Conservation (phyloP, 257 asterid genomes). For the Solanum stenotomum region DNA sequence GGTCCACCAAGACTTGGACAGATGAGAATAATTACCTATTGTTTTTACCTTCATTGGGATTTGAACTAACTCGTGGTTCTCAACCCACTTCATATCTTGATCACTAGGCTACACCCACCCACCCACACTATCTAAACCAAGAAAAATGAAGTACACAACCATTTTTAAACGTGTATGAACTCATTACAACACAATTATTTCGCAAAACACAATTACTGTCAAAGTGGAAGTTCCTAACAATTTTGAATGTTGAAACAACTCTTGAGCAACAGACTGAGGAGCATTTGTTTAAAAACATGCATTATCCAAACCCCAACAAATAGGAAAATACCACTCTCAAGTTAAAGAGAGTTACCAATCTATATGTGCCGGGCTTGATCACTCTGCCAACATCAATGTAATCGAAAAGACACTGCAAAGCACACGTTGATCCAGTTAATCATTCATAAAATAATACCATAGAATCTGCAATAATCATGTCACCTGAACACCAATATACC, state of each 20-base stretch:
- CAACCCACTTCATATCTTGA: not conserved
- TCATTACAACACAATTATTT: not conserved
- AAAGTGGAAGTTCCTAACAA: not conserved
- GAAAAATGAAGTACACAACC: not conserved
- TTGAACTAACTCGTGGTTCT: not conserved
- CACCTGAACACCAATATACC: constrained; percentile 29
- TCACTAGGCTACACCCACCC: not conserved
- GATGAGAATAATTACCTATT: not conserved
- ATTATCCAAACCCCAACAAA: not conserved
- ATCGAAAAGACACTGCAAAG: constrained; percentile 66
- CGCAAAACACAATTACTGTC: not conserved
- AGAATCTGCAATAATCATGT: not conserved
- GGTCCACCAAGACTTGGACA: not conserved
- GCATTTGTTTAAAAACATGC: not conserved
- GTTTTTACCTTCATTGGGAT: not conserved
- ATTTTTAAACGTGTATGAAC: not conserved
- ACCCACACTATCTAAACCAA: not conserved
- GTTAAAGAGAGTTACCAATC: constrained; percentile 50
- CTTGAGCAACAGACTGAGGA: not conserved
- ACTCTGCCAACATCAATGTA: constrained; percentile 79
- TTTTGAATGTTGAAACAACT: not conserved
- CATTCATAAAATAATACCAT: not conserved
- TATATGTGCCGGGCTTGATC: constrained; percentile 81
- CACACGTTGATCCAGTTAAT: constrained; percentile 13
- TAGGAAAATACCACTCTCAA: not conserved